A percentile compares a stretch with the other conserved stretches of the same genome.
Evolutionary conservation across 2,329 filamentous ascomycete species (phyloP).

Genomic region (Ceratocystis ficicola): DNA sequence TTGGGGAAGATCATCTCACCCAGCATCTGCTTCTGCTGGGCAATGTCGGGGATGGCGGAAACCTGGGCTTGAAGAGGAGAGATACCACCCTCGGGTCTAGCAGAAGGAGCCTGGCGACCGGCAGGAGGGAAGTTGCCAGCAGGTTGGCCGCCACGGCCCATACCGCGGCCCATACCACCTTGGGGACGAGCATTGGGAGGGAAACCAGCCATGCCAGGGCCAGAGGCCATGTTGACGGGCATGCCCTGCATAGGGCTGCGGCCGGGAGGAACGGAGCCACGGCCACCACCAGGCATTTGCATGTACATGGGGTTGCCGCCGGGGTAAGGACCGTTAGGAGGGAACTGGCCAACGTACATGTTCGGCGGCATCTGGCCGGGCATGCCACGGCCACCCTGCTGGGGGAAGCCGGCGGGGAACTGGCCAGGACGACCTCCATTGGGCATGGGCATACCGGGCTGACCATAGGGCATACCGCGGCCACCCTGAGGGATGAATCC

Average conservation of each 20-base stretch:
- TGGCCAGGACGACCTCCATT: slow-evolving; percentile 76
- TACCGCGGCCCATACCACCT: slow-evolving; percentile 39
- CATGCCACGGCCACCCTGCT: slow-evolving; percentile 76
- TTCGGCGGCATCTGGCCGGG: slow-evolving; percentile 79
- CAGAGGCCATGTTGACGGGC: slow-evolving; percentile 49
- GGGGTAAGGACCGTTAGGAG: slow-evolving; percentile 60
- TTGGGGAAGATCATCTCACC: slow-evolving; percentile 98
- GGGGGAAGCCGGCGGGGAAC: slow-evolving; percentile 70
- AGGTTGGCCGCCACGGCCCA: slow-evolving; percentile 32
- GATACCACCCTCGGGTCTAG: slow-evolving; percentile 13
- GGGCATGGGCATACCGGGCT: slow-evolving; percentile 55
- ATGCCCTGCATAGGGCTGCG: slow-evolving; percentile 65
- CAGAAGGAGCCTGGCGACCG: slow-evolving; percentile 31
- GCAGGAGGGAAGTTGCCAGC: slow-evolving; percentile 37
- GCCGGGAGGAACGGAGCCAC: slow-evolving; percentile 51
- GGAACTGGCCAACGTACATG: slow-evolving; percentile 74
- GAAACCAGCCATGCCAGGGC: slow-evolving; percentile 44
- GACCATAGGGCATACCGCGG: slow-evolving; percentile 54
- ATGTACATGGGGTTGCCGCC: slow-evolving; percentile 72
- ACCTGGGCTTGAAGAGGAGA: slow-evolving; percentile 46
- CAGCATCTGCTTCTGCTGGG: slow-evolving; percentile 96
- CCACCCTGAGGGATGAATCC: slow-evolving; percentile 53
- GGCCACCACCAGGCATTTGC: slow-evolving; percentile 58
- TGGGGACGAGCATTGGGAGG: slow-evolving; percentile 45
- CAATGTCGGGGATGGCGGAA: slow-evolving; percentile 42